phyloP scores from a whole-genome alignment of 441 rosid species.

The Rhodomyrtus psidioides region DNA sequence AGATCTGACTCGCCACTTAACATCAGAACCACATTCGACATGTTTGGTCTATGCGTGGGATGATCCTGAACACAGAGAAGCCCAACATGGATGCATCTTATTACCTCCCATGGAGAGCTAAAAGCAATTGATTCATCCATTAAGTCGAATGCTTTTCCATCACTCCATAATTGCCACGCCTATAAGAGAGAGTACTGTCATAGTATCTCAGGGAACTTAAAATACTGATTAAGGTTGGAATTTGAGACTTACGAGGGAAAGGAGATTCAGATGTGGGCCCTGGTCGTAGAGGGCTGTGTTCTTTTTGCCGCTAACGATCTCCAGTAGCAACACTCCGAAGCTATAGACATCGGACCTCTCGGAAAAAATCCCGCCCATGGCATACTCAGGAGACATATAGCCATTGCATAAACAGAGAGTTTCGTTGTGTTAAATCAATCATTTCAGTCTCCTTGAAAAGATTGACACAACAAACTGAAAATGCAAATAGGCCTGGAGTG shows the following conservation, averaged over 20 bases:
- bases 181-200: not conserved
- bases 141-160: not conserved
- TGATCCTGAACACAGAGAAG: conserved; percentile 6
- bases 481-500: not conserved
- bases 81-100: not conserved
- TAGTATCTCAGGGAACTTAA: not conserved
- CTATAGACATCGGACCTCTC: conserved; percentile 9
- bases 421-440: too few species aligned
- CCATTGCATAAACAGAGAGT: not conserved
- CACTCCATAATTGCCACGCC: conserved; percentile 2
- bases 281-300: not conserved
- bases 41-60: not conserved
- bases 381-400: conserved; percentile 6
- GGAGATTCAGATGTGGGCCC: not conserved
- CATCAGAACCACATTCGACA: conserved; percentile 1
- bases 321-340: conserved; percentile 3
- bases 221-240: too few species aligned
- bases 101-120: not conserved
- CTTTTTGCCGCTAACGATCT: not conserved
- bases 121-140: not conserved
- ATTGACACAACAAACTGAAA: not conserved
- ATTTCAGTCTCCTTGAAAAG: too few species aligned
- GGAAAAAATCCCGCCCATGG: not conserved
- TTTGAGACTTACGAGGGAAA: not conserved
- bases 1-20: not conserved